phyloP scores from a whole-genome alignment of 768 basidiomycete genomes.

The Suillus sp. region DNA sequence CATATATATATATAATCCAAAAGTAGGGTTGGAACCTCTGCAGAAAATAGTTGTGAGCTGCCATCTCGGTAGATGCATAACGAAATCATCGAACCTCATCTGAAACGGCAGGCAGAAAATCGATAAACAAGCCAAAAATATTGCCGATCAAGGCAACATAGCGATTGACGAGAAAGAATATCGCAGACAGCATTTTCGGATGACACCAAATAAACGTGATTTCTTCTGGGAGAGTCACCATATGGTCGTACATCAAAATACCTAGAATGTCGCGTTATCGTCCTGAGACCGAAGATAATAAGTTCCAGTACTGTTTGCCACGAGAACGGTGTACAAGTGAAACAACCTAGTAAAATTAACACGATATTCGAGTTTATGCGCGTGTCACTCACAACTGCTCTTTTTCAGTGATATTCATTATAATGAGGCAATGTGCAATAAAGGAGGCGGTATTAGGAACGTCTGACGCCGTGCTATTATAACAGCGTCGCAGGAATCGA shows the following conservation, averaged over 20 bases:
- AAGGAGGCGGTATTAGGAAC: not conserved
- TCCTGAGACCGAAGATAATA: not conserved
- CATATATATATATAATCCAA: not conserved
- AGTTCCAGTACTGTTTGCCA: constrained; percentile 10
- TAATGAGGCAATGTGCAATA: not conserved
- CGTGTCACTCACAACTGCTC: not conserved
- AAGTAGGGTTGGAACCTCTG: constrained; percentile 12
- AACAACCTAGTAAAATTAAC: constrained; percentile 5
- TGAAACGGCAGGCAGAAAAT: constrained; percentile 24
- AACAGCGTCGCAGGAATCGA: not conserved
- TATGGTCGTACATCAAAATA: constrained; percentile 33
- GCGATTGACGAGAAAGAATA: constrained; percentile 51
- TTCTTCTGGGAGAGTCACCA: constrained; percentile 38
- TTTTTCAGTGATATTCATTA: constrained; percentile 3
- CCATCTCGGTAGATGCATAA: not conserved
- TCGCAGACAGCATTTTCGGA: constrained; percentile 40
- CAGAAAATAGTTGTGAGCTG: not conserved
- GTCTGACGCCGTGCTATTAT: not conserved
- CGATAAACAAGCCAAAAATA: constrained; percentile 31
- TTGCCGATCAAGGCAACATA: constrained; percentile 49
- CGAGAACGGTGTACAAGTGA: constrained; percentile 2
- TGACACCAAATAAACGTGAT: constrained; percentile 47
- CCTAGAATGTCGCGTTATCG: constrained; percentile 17
- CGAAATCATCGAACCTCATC: not conserved
- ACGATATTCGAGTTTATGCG: not conserved